Evolutionary conservation across 1,284 basidiomycete genomes (phyloP), one percentile per base, ranked within the genome.

Genomic region (Heliocybe sulcata): DNA sequence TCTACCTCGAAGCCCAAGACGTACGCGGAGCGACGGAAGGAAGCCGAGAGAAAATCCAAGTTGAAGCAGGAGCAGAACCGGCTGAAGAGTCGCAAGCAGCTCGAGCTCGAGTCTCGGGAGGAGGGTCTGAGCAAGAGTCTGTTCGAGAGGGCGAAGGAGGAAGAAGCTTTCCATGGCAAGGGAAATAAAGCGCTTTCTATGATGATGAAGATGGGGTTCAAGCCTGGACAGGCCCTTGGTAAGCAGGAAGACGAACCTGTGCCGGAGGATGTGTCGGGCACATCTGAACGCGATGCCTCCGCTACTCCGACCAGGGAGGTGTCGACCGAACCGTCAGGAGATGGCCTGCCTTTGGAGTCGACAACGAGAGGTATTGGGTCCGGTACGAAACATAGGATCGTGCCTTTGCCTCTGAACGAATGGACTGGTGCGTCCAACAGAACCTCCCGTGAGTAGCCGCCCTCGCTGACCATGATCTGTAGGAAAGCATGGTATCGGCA

Each of bases 141-240:
- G 25, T 90, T 92, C 62, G 85, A 90, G 62, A 76, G 80, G 35
- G 88, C 84, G 20, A 77, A 79, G 64, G 85, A 87, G 65, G 84
- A 87, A 55, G 76, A 78, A 58, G 74, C 73, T 31, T 71, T 66
- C 53, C 62, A 61, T 1, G 72, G 68, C 20, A 57, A 61, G 52
- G 58, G 69, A 51, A 90, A 80, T 70, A 92, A 90, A 67, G 89
- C 90, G 2, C 73, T 92, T 55, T 79, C 80, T 10, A 91, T 92
- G 75, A 92, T 92, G 90, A 82, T 89, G 77, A 91, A 87, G 72
- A 92, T 92, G 90, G 90, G 90, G 1, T 92, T 90, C 72, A 85
- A 86, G 71, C 82, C 87, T 1, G 90, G 90, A 12, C 81, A 90
- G 66, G 73, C 87, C 2, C 75, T 92, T 35, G 90, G 90, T 3